Percentiles rank a stretch among this genome's conserved stretches.
These are phyloP conservation scores for Candida methanosorbosa DNA, from an alignment of 805 yeast species.

Conservation along the genomic window DNA sequence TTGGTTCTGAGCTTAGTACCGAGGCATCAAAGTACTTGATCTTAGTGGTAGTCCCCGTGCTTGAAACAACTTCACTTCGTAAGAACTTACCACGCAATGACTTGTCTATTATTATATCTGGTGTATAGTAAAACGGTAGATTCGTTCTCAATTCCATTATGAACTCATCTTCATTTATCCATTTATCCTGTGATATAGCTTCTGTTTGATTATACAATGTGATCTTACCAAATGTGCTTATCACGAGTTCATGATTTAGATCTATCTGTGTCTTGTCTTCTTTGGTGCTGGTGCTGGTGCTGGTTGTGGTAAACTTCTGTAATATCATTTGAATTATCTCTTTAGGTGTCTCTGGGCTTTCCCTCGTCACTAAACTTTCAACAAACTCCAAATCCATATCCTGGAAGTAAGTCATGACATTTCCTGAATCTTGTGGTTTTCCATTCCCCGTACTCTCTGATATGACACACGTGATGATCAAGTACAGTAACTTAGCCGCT, in stretches of 20 bases:
- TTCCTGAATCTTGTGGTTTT: too few species aligned
- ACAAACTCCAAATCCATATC: too few species aligned
- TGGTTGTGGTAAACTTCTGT: slow-evolving; percentile 4
- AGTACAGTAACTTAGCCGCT: slow-evolving; percentile 7
- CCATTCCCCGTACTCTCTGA: not conserved
- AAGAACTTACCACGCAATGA: slow-evolving; percentile 31
- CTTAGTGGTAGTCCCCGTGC: slow-evolving; percentile 24
- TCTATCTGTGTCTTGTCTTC: slow-evolving; percentile 7
- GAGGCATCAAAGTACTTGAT: slow-evolving; percentile 47
- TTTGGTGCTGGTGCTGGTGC: too few species aligned
- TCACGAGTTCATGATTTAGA: slow-evolving; percentile 9
- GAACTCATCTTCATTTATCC: slow-evolving; percentile 36
- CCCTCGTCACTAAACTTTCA: not conserved
- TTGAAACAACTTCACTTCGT: slow-evolving; percentile 3
- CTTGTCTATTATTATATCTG: slow-evolving; percentile 48
- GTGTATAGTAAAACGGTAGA: slow-evolving; percentile 46
- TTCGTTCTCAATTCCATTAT: slow-evolving; percentile 53
- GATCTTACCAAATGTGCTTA: slow-evolving; percentile 9
- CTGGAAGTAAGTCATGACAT: too few species aligned
- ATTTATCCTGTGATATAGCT: slow-evolving; percentile 1
- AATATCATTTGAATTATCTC: slow-evolving; percentile 6
- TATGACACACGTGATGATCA: slow-evolving; percentile 1
- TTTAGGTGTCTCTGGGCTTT: slow-evolving; percentile 1
- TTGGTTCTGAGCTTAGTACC: slow-evolving; percentile 41
- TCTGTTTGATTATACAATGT: not conserved